phyloP scores from a whole-genome alignment of 2,329 filamentous ascomycete genomes.

The Endothia cerciana region DNA sequence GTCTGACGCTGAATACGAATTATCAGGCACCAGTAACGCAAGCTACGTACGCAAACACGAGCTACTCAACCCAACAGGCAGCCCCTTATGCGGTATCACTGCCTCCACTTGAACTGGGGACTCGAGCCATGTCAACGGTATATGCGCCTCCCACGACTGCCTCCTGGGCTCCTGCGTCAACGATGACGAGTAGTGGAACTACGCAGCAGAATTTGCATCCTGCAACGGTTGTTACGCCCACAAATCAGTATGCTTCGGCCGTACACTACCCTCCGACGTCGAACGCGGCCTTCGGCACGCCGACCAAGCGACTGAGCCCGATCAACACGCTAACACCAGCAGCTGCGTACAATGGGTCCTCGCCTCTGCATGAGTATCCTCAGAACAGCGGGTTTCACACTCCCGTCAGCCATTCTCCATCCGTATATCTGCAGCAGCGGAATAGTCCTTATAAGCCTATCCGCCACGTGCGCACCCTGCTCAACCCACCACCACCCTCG shows the following conservation, averaged over 20 bases:
- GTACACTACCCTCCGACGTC: conserved; percentile 29
- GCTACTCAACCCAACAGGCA: conserved; percentile 39
- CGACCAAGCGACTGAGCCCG: conserved; percentile 58
- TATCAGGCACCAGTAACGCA: conserved; percentile 31
- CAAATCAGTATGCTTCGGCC: conserved; percentile 32
- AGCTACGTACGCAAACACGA: conserved; percentile 40
- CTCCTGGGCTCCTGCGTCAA: conserved; percentile 43
- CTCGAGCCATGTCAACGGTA: conserved; percentile 76
- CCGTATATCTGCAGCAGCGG: conserved; percentile 83
- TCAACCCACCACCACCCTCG: conserved; percentile 82
- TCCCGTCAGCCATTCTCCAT: conserved; percentile 80
- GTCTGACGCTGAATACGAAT: conserved; percentile 67
- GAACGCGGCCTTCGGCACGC: conserved; percentile 50
- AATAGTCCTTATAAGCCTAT: conserved; percentile 93
- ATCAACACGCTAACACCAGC: conserved; percentile 45
- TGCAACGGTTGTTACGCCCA: conserved; percentile 39
- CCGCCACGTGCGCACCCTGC: conserved; percentile 84
- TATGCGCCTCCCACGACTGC: conserved; percentile 61
- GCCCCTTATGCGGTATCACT: conserved; percentile 54
- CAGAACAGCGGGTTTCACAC: conserved; percentile 58
- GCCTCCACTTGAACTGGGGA: conserved; percentile 62
- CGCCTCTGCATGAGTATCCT: conserved; percentile 67
- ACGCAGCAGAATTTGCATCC: conserved; percentile 38
- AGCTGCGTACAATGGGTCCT: conserved; percentile 63
- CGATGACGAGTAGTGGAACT: conserved; percentile 36